Base-by-base conservation (phyloP, 495 filamentous ascomycete species). In the Talaromyces nanjingensis region DNA sequence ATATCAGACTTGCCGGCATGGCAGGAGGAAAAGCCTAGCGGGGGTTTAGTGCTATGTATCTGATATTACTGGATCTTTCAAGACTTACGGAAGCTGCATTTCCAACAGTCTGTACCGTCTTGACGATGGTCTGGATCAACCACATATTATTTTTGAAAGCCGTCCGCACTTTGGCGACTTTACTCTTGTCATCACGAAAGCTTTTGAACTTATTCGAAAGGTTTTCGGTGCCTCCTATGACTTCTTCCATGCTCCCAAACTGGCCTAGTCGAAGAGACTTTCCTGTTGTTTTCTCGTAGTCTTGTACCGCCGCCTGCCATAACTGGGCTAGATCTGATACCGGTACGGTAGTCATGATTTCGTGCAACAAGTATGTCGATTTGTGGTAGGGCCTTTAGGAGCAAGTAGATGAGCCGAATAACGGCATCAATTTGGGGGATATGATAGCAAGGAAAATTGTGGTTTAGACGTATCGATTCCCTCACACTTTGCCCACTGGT, bases 1-100 rank as follows among this genome's bases (percentile, higher is more conserved):
- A 68, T 12, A 68, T 68, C 47, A 68, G 64, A 59, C 62, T 66
- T 18, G 64, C 66, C 9, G 66, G 66, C 64, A 68, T 64, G 1
- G 66, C 66, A 3, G 66, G 64, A 1, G 66, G 66, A 42, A 68
- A 68, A 5, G 66, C 66, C 66, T 68, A 49, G 16, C 37, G 2
- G 5, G 3, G 24, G 47, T 29, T 16, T 7, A 20, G 27, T 29
- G 11, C 18, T 45, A 18, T 29, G 1, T 18, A 4, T 4, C 31
- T 8, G 22, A 8, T 8, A 27, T 11, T 61, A 0, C 11, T n/a
- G 4, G 16, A 12, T 9, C 20, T 18, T 18, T 16, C 9, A 18
- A 45, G 4, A 61, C 33, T 42, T 29, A 61, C 59, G 5, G 59
- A 61, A 6, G 33, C 59, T 5, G 42, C 59, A 61, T 61, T 61